Evolutionary conservation across 164 flowering plant species (phyloP).

Genomic region (Nymphaea colorata): DNA sequence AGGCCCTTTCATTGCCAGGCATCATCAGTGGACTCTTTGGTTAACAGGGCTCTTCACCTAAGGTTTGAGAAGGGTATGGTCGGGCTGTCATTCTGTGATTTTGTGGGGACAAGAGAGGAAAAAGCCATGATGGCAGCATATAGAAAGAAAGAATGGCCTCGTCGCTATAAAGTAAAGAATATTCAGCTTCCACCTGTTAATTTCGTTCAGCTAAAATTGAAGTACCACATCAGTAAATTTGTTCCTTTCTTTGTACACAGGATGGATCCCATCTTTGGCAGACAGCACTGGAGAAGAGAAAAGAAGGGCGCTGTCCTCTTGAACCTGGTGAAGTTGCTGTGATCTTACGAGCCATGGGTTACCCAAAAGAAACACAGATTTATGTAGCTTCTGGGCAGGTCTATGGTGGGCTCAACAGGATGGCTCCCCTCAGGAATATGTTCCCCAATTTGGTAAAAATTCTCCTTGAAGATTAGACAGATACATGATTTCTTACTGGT

Average conservation of each 20-base stretch:
- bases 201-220: background rate
- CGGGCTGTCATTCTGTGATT: constrained; percentile 96
- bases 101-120: constrained; percentile 95
- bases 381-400: constrained; percentile 99
- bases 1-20: background rate
- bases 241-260: constrained; percentile 29
- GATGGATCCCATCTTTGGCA: constrained; percentile 98
- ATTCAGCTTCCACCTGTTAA: background rate
- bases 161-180: constrained; percentile 68
- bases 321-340: constrained; percentile 99
- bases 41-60: constrained; percentile 91
- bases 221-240: background rate
- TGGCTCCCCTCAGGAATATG: constrained; percentile 98
- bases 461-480: background rate
- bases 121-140: constrained; percentile 87
- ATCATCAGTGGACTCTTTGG: constrained; percentile 1
- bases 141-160: constrained; percentile 97
- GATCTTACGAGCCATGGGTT: constrained; percentile 93
- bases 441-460: constrained; percentile 76
- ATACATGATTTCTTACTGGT: too few species aligned
- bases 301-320: constrained; percentile 98
- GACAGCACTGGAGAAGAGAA: constrained; percentile 87
- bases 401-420: constrained; percentile 92
- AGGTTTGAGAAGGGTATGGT: constrained; percentile 99
- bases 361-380: constrained; percentile 95